Conservation (phyloP, 2,329 filamentous ascomycete genomes). For the Chaetothyriales sp. region DNA sequence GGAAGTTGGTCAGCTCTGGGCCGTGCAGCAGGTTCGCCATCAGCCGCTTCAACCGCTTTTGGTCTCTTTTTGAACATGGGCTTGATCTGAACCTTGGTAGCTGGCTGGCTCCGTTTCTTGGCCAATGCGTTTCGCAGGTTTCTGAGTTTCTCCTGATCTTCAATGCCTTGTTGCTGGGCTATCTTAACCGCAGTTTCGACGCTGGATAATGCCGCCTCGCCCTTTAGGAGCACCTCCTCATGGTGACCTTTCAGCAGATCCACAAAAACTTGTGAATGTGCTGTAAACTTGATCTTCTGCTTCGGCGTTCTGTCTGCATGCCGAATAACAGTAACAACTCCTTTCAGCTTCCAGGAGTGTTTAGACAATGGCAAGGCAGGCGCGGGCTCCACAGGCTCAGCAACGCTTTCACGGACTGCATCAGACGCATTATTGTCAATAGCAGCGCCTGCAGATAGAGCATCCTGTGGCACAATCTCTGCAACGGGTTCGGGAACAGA, state of each 20-base stretch:
- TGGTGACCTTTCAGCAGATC: constrained; percentile 87
- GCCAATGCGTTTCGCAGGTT: constrained; percentile 71
- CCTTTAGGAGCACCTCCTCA: constrained; percentile 87
- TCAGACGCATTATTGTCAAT: constrained; percentile 13
- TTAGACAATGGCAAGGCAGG: constrained; percentile 55
- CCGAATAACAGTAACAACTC: constrained; percentile 88
- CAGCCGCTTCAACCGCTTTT: neutral
- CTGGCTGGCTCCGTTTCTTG: constrained; percentile 85
- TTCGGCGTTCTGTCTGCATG: constrained; percentile 96
- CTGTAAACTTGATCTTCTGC: constrained; percentile 99
- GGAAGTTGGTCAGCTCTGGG: neutral
- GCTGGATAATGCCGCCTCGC: constrained; percentile 73
- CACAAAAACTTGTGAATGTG: constrained; percentile 92
- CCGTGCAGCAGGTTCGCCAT: neutral
- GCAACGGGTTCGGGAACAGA: constrained; percentile 32
- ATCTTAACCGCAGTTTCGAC: constrained; percentile 76
- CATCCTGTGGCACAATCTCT: constrained; percentile 3
- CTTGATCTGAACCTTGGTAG: constrained; percentile 97
- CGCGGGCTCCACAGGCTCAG: constrained; percentile 19
- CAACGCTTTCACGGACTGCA: constrained; percentile 19
- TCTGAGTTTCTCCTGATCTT: constrained; percentile 76
- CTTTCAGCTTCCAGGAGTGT: constrained; percentile 95
- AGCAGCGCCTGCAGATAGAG: constrained; percentile 3
- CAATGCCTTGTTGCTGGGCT: constrained; percentile 62
- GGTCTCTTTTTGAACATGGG: constrained; percentile 86